Percentiles rank a stretch among this genome's conserved stretches.
Conservation (phyloP, 345 rosid species). For the Salix brachista region DNA sequence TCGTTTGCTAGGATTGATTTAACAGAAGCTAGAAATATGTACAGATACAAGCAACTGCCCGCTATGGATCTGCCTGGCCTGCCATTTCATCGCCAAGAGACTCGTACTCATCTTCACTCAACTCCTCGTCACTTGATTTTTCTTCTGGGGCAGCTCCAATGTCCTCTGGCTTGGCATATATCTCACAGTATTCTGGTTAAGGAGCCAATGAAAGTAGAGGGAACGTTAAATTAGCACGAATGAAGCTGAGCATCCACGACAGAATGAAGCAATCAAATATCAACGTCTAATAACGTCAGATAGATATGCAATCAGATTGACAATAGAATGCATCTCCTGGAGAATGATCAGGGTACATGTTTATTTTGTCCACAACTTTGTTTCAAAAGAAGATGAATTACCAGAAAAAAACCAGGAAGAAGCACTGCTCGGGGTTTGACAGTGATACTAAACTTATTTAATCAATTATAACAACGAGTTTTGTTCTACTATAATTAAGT, state of each 20-base stretch:
- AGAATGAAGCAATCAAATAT: neutral
- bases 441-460: neutral
- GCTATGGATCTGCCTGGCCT: constrained; percentile 49
- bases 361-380: neutral
- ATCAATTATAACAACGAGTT: neutral
- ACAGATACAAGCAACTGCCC: constrained; percentile 9
- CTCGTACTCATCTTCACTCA: constrained; percentile 43
- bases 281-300: neutral
- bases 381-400: neutral
- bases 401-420: neutral
- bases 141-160: constrained; percentile 38
- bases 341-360: neutral
- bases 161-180: constrained; percentile 61
- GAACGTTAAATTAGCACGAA: neutral
- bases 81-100: constrained; percentile 49
- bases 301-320: neutral
- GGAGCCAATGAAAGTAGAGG: neutral
- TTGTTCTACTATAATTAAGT: neutral
- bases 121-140: constrained; percentile 43
- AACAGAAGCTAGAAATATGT: constrained; percentile 12
- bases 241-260: neutral
- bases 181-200: constrained; percentile 48
- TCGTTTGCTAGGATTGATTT: constrained; percentile 4
- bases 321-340: neutral
- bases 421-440: neutral